Conservation (phyloP, 1,284 basidiomycete genomes). For the Filobasidium uniguttulatum region DNA sequence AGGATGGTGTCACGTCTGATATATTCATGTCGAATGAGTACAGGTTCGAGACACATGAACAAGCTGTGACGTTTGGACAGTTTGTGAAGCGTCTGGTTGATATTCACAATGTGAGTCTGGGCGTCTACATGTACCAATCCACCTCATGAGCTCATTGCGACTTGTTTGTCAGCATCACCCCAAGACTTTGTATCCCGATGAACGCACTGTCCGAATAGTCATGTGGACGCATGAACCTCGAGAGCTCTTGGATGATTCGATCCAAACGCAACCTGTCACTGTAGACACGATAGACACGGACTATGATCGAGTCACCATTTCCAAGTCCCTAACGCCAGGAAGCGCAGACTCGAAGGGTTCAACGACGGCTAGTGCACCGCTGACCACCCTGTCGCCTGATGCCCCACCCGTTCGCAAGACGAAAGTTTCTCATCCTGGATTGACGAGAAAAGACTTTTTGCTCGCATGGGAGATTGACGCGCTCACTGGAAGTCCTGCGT, state of each 20-base stretch:
- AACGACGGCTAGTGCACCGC: neutral
- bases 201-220: slow-evolving; percentile 4
- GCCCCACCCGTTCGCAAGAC: neutral
- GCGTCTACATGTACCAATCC: neutral
- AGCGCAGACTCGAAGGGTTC: neutral
- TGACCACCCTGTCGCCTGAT: neutral
- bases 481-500: no score
- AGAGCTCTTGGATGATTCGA: neutral
- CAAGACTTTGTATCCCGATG: slow-evolving; percentile 1
- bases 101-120: slow-evolving; percentile 8
- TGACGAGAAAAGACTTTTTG: slow-evolving; percentile 14
- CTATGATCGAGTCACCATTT: neutral
- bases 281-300: neutral
- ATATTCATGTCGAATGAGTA: no score
- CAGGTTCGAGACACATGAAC: neutral
- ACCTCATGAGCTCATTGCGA: neutral
- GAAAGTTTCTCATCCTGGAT: slow-evolving; percentile 2
- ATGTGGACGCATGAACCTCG: slow-evolving; percentile 9
- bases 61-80: slow-evolving; percentile 4
- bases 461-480: slow-evolving; percentile 8
- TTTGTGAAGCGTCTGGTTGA: slow-evolving; percentile 1
- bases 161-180: slow-evolving; percentile 5
- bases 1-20: no score
- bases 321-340: neutral
- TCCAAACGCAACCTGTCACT: neutral